These are phyloP conservation scores for Amanita subjunquillea DNA, from an alignment of 768 basidiomycete genomes.

Conservation along the genomic window DNA sequence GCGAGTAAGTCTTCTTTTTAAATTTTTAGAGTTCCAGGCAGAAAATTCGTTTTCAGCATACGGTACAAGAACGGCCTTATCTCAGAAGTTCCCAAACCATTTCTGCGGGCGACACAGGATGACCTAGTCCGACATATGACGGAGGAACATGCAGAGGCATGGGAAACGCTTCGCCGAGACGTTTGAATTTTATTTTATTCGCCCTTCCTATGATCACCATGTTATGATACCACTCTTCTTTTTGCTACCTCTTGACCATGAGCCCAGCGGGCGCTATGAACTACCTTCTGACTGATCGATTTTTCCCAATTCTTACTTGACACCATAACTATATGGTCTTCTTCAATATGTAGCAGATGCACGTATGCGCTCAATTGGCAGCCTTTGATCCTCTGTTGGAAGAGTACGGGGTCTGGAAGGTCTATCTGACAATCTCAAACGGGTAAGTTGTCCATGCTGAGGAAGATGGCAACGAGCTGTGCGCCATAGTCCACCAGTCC, in stretches of 20 bases:
- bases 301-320: constrained; percentile 38
- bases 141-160: constrained; percentile 36
- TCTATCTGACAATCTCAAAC: constrained; percentile 17
- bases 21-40: no score
- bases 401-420: constrained; percentile 30
- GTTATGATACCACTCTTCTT: background rate
- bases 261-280: constrained; percentile 17
- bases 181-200: background rate
- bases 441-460: constrained; percentile 18
- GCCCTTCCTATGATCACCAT: background rate
- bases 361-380: background rate
- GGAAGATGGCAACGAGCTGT: background rate
- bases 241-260: background rate
- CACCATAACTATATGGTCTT: constrained; percentile 24
- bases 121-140: constrained; percentile 38
- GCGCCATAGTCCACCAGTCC: constrained; percentile 24
- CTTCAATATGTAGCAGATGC: constrained; percentile 28
- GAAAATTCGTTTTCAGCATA: constrained; percentile 15
- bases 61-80: constrained; percentile 22
- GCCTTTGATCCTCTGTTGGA: constrained; percentile 17
- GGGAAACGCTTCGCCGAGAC: constrained; percentile 28
- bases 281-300: constrained; percentile 32
- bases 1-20: constrained; percentile 32
- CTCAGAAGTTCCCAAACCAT: constrained; percentile 21
- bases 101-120: constrained; percentile 27